Base-by-base conservation (phyloP, 192 early-diverging fungal genomes). In the Coemansia sp. region DNA sequence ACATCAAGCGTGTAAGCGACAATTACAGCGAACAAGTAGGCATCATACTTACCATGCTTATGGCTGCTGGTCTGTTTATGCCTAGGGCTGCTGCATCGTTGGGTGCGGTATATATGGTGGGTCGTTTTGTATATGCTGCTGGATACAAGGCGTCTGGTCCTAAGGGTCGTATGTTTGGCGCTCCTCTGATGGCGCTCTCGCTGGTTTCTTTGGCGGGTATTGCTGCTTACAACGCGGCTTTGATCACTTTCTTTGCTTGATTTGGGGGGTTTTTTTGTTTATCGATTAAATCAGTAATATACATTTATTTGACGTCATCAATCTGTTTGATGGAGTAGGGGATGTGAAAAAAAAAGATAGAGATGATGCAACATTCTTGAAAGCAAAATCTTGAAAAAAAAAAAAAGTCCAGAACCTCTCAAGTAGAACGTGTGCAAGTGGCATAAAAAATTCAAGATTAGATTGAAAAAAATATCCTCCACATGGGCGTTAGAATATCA, bases 21-120 rank as follows among this genome's bases (percentile, higher is more conserved):
- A 80, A 85, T 61, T 85, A 85, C 67, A 54, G 48, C 29, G 84
- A 85, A 68, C 64, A 74, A 29, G 29, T 83, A 7, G 66, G 71
- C 17, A 25, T 62, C 14, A 72, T 75, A 0, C 69, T 77, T 29
- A 31, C 60, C 3, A 68, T 71, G 51, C 66, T 83, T 29, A 17
- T 77, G 7, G 17, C 70, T 2, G 64, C 80, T 3, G 84, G 80
- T 0, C 14, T 85, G 55, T 85, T 72, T 66, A 72, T 77, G 40
- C 84, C 84, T 3, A 56, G 63, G 36, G 48, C 71, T 16, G 69
- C 84, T 0, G 76, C 73, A 0, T 45, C 48, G 5, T 12, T 80
- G n/a, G 80, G 79, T 14, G 73, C 54, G 0, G 0, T 56, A 1
- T 78, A 77, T 45, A 80, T 85, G 0, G 3, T 77, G 1, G 84